A percentile compares a stretch with the other conserved stretches of the same genome.
phyloP scores from a whole-genome alignment of 2,329 filamentous ascomycete genomes.

The Tolypocladium album region DNA sequence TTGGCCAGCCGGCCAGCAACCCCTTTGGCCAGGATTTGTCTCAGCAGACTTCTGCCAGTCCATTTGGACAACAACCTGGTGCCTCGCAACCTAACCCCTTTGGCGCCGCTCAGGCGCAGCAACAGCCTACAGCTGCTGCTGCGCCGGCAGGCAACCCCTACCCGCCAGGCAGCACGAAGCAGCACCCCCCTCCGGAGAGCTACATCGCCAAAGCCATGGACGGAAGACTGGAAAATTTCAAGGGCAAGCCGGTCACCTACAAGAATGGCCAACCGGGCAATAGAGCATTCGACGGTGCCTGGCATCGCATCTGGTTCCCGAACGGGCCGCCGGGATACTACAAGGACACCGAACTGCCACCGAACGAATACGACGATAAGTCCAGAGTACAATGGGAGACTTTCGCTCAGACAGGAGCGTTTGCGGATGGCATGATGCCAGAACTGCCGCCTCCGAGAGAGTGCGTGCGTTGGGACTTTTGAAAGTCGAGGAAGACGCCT shows the following conservation, averaged over 20 bases:
- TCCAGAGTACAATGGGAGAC: slow-evolving; percentile 53
- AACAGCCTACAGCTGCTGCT: slow-evolving; percentile 5
- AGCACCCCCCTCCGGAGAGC: slow-evolving; percentile 31
- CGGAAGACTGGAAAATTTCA: slow-evolving; percentile 45
- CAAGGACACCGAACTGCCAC: slow-evolving; percentile 50
- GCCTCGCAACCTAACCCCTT: slow-evolving; percentile 14
- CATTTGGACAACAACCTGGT: slow-evolving; percentile 13
- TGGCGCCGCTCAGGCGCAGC: slow-evolving; percentile 6
- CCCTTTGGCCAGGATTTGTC: slow-evolving; percentile 1
- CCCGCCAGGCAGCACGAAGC: slow-evolving; percentile 28
- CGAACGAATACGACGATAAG: slow-evolving; percentile 46
- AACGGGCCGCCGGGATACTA: slow-evolving; percentile 55
- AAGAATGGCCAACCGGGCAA: slow-evolving; percentile 36
- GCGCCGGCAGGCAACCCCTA: slow-evolving; percentile 24
- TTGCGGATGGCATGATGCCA: slow-evolving; percentile 63
- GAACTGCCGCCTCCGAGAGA: slow-evolving; percentile 68
- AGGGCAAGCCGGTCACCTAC: slow-evolving; percentile 53
- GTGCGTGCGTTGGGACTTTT: slow-evolving; percentile 66
- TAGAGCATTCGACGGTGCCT: slow-evolving; percentile 40
- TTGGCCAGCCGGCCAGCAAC: slow-evolving; percentile 5
- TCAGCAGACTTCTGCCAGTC: slow-evolving; percentile 3
- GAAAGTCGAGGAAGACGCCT: slow-evolving; percentile 7
- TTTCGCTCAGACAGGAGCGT: slow-evolving; percentile 54
- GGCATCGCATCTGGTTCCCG: slow-evolving; percentile 62
- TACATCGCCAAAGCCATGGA: slow-evolving; percentile 32